phyloP scores from a whole-genome alignment of 495 filamentous ascomycete genomes.

The Xylaria scruposa region DNA sequence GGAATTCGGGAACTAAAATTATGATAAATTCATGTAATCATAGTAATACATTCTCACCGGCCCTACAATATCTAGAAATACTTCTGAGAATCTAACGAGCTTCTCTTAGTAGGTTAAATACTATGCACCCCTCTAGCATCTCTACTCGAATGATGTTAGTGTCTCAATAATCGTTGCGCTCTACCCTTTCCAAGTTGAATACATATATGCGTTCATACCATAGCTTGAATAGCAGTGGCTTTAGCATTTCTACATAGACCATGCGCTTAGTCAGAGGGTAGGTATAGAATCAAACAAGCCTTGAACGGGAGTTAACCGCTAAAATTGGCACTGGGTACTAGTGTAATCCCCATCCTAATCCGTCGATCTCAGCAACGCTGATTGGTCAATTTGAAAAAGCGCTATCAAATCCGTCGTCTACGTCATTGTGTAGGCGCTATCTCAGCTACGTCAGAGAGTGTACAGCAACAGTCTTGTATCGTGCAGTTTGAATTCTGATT shows the following conservation, averaged over 20 bases:
- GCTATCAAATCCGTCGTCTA: neutral
- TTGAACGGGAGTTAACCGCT: no score
- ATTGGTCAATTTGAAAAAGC: conserved; percentile 5
- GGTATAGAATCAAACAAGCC: no score
- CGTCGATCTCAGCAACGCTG: neutral
- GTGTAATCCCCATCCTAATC: neutral
- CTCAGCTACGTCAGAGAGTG: conserved; percentile 1
- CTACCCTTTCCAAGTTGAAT: neutral
- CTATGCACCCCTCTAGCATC: no score
- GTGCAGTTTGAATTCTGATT: neutral
- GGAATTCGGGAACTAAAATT: neutral
- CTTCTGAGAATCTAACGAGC: neutral
- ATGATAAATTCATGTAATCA: neutral
- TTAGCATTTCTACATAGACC: no score
- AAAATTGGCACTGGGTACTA: no score
- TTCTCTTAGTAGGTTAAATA: no score
- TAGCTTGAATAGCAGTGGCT: no score
- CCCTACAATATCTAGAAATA: neutral
- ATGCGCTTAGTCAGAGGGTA: no score
- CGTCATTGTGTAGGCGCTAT: conserved; percentile 4
- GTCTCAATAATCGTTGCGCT: no score
- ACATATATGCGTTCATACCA: no score
- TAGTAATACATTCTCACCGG: neutral
- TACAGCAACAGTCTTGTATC: neutral
- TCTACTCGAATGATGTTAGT: no score